A percentile compares a stretch with the other conserved stretches of the same genome.
Evolutionary conservation across 352 stramenopile genomes (phyloP).

Genomic region (Globisporangium alternatum): DNA sequence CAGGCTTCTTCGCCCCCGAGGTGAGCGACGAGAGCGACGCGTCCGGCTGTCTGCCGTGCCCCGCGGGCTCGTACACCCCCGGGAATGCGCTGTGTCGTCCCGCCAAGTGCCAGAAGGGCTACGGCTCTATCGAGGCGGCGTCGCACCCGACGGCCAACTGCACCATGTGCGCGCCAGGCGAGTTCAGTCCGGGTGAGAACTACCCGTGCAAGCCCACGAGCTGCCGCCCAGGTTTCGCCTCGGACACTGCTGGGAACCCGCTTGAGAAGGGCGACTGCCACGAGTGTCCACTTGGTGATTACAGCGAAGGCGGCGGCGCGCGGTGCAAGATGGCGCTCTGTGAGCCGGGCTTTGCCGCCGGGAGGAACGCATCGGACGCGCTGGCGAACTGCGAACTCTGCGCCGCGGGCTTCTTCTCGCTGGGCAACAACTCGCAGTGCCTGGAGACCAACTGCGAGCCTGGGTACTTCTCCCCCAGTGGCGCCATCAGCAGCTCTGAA

Average conservation of each 20-base stretch:
- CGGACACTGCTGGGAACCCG: slow-evolving; percentile 25
- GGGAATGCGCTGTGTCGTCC: slow-evolving; percentile 35
- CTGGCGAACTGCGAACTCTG: slow-evolving; percentile 32
- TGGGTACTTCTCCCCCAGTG: slow-evolving; percentile 37
- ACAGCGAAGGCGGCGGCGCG: slow-evolving; percentile 28
- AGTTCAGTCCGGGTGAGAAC: slow-evolving; percentile 46
- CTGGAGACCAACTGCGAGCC: slow-evolving; percentile 25
- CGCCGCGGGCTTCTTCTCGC: slow-evolving; percentile 31
- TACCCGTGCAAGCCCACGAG: slow-evolving; percentile 37
- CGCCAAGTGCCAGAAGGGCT: slow-evolving; percentile 33
- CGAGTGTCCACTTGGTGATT: slow-evolving; percentile 36
- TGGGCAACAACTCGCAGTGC: slow-evolving; percentile 35
- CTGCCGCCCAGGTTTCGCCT: slow-evolving; percentile 32
- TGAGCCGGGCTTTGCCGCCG: slow-evolving; percentile 34
- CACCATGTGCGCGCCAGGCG: slow-evolving; percentile 32
- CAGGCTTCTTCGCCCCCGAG: slow-evolving; percentile 34
- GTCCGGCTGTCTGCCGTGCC: slow-evolving; percentile 27
- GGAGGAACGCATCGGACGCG: slow-evolving; percentile 25
- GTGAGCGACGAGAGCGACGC: slow-evolving; percentile 22
- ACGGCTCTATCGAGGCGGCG: slow-evolving; percentile 32
- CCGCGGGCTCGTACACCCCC: slow-evolving; percentile 35
- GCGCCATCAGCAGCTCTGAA: slow-evolving; percentile 20
- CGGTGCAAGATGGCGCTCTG: slow-evolving; percentile 39
- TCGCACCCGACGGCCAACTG: slow-evolving; percentile 40
- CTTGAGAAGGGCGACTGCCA: slow-evolving; percentile 49